phyloP scores from a whole-genome alignment of 2,329 filamentous ascomycete species.

The Incumbomyces lentus region DNA sequence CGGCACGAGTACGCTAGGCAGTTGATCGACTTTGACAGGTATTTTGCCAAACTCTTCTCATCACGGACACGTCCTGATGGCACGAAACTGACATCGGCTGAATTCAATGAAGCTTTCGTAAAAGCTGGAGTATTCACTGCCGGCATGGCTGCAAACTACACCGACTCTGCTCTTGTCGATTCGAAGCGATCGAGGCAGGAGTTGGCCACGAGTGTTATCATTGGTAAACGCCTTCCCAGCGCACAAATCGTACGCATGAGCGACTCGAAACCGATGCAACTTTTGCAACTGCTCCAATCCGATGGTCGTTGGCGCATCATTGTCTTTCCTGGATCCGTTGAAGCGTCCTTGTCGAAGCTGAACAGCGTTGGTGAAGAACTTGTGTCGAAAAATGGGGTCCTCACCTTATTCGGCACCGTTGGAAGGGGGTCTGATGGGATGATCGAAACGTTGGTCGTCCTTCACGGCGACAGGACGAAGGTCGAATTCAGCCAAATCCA shows the following conservation, averaged over 20 bases:
- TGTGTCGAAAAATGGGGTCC: conserved; percentile 31
- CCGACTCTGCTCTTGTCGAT: conserved; percentile 39
- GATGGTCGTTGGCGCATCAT: conserved; percentile 44
- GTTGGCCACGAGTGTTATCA: conserved; percentile 29
- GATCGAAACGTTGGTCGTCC: conserved; percentile 48
- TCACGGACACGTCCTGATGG: conserved; percentile 24
- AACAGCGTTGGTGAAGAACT: conserved; percentile 33
- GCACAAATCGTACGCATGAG: conserved; percentile 50
- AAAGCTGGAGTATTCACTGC: conserved; percentile 50
- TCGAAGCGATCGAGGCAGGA: conserved; percentile 25
- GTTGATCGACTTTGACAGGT: conserved; percentile 51
- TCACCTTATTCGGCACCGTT: conserved; percentile 34
- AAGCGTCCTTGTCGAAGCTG: conserved; percentile 24
- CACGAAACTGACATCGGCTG: conserved; percentile 32
- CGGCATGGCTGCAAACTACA: conserved; percentile 48
- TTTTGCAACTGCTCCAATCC: conserved; percentile 40
- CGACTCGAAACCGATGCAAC: conserved; percentile 48
- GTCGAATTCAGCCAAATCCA: conserved; percentile 47
- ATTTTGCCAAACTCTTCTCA: conserved; percentile 45
- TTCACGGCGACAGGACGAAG: conserved; percentile 38
- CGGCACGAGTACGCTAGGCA: conserved; percentile 44
- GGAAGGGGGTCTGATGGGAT: conserved; percentile 41
- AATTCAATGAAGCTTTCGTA: conserved; percentile 49
- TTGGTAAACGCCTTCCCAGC: conserved; percentile 43
- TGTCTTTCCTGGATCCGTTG: conserved; percentile 38